Evolutionary conservation across 164 flowering plant species (phyloP), one percentile per base, ranked within the genome.

Genomic region (Magnolia sinica): DNA sequence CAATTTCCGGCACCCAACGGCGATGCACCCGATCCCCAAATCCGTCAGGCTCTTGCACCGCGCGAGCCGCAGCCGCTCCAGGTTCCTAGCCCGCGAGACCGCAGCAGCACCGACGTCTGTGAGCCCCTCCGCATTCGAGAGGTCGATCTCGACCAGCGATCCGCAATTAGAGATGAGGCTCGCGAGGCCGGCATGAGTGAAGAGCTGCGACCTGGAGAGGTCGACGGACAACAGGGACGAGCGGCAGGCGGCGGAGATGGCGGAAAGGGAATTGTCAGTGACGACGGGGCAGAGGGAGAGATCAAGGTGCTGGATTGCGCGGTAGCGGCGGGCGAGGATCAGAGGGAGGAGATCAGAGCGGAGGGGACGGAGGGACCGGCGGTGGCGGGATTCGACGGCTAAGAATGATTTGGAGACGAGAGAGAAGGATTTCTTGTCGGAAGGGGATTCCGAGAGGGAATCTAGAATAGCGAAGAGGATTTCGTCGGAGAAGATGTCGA

Each of bases 21-120:
- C 97, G 23, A 94, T 86, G 83, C 98, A 91, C 13, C 95, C 96
- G 52, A 94, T 79, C 61, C 98, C 98, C 77, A 94, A 86, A 83
- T 94, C 98, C 13, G 96, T 88, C 19, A 94, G 72, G 81, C 77
- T 20, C 76, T 89, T 92, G 76, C 98, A 92, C 89, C 97, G 88
- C 76, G 78, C 90, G 80, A 94, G 63, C 91, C 90, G 86, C 84
- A 94, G 78, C 83, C 66, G 89, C 88, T 92, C 91, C 85, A 92
- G 72, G 78, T 87, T 88, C 86, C 64, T 84, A 0, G 96, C 97
- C 84, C 86, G 85, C 3, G 94, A 88, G 8, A 94, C 68, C 5
- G 88, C 89, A n/a, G 87, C 88, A 1, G 87, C 89, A 1, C 84
- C 96, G 8, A 84, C 58, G 68, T 92, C 98, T 29, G 84, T 88